Evolutionary conservation across 2,329 filamentous ascomycete genomes (phyloP).

Genomic region (Colletotrichum sp.): DNA sequence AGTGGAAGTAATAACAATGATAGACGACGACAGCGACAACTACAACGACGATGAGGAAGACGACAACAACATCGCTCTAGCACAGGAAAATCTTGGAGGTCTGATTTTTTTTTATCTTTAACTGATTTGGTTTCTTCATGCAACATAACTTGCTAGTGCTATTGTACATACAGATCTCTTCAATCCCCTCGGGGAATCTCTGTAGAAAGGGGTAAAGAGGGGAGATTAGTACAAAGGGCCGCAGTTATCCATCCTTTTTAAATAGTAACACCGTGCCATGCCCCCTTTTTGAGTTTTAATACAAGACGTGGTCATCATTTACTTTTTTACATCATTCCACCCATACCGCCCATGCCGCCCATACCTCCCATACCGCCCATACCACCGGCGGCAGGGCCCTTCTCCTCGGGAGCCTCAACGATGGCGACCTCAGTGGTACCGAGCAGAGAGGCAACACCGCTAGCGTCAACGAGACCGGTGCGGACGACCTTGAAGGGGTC

Average conservation of each 20-base stretch:
- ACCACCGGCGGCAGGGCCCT: conserved; percentile 55
- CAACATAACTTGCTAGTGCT: conserved; percentile 23
- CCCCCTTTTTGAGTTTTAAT: conserved; percentile 37
- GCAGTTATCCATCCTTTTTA: conserved; percentile 39
- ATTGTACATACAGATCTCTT: conserved; percentile 24
- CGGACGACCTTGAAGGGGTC: conserved; percentile 99
- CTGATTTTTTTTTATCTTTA: not conserved
- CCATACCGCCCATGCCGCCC: conserved; percentile 72
- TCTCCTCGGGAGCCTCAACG: conserved; percentile 94
- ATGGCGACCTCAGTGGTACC: conserved; percentile 99
- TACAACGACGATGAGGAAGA: not conserved
- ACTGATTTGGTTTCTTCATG: conserved; percentile 15
- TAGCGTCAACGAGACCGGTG: conserved; percentile 92
- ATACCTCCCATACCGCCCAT: conserved; percentile 62
- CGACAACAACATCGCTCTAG: not conserved
- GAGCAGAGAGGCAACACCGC: conserved; percentile 93
- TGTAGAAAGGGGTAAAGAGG: conserved; percentile 13
- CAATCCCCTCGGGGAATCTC: conserved; percentile 20
- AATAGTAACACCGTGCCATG: conserved; percentile 55
- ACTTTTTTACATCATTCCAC: conserved; percentile 64
- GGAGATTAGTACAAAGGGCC: conserved; percentile 31
- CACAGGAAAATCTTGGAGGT: not conserved
- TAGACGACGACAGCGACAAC: too few species aligned
- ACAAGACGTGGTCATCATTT: conserved; percentile 23
- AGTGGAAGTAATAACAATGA: too few species aligned